Evolutionary conservation across 495 filamentous ascomycete species (phyloP).

Genomic region (Penicillium antarcticum): DNA sequence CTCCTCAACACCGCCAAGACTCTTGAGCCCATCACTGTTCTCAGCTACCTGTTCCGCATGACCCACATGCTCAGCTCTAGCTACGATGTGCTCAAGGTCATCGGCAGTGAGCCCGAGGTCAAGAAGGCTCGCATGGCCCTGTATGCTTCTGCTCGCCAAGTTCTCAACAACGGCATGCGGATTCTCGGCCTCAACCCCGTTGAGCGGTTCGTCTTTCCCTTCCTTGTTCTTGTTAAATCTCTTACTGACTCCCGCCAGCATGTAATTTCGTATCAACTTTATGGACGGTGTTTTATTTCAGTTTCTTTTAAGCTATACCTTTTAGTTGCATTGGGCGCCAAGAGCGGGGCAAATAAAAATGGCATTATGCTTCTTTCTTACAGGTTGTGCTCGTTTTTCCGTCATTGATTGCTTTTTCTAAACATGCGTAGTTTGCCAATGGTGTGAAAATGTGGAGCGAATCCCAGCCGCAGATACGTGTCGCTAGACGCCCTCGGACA

Average conservation of each 20-base stretch:
- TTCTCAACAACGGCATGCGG: constrained; percentile 81
- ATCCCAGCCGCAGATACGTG: neutral
- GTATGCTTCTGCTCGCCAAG: constrained; percentile 73
- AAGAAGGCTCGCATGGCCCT: constrained; percentile 78
- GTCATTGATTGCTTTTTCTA: neutral
- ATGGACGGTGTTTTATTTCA: neutral
- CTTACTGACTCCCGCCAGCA: constrained; percentile 12
- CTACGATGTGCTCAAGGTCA: constrained; percentile 77
- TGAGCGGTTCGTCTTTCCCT: constrained; percentile 45
- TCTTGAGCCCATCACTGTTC: constrained; percentile 62
- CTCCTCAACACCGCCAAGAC: constrained; percentile 59
- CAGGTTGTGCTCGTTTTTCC: neutral
- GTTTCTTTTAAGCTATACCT: constrained; percentile 6
- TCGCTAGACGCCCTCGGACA: no score
- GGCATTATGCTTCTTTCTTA: constrained; percentile 4
- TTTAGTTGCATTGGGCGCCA: constrained; percentile 22
- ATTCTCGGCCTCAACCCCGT: constrained; percentile 77
- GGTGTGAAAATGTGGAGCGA: no score
- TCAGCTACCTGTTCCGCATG: constrained; percentile 86
- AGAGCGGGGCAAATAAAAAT: constrained; percentile 17
- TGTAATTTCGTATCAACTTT: constrained; percentile 15
- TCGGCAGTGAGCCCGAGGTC: constrained; percentile 67
- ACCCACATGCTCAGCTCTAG: constrained; percentile 79
- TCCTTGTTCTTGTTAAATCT: neutral
- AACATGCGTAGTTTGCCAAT: neutral